A percentile compares a stretch with the other conserved stretches of the same genome.
Conservation (phyloP, 192 early-diverging fungal species). For the Endogone sp. region DNA sequence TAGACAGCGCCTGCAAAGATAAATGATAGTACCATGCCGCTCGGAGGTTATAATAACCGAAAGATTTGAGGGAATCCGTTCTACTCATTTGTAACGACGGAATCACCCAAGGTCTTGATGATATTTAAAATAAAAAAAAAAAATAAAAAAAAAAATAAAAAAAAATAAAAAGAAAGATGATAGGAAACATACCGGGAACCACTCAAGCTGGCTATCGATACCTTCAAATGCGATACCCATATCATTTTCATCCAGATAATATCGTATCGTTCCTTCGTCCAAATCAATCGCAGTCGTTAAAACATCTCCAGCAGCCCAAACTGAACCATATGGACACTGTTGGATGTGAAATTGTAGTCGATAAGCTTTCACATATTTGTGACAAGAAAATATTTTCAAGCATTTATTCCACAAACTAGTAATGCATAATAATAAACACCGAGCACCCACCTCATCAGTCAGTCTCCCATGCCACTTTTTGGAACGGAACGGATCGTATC, state of each 20-base stretch:
- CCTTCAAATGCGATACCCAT: slow-evolving; percentile 60
- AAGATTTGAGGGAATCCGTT: background rate
- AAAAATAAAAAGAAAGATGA: background rate
- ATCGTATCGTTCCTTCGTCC: slow-evolving; percentile 44
- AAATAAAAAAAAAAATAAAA: too few species aligned
- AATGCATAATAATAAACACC: background rate
- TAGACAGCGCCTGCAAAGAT: background rate
- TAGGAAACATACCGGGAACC: slow-evolving; percentile 29
- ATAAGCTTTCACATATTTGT: too few species aligned
- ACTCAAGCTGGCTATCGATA: slow-evolving; percentile 16
- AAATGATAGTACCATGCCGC: too few species aligned
- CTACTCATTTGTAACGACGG: too few species aligned
- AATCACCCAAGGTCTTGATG: too few species aligned
- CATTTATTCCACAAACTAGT: too few species aligned
- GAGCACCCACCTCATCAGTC: slow-evolving; percentile 26
- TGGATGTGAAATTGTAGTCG: too few species aligned
- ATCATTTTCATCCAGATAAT: slow-evolving; percentile 49
- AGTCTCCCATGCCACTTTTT: slow-evolving; percentile 64
- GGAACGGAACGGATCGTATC: slow-evolving; percentile 54
- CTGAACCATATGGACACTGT: slow-evolving; percentile 19
- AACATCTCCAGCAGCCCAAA: slow-evolving; percentile 52
- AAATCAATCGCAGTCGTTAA: slow-evolving; percentile 54
- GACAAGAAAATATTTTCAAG: too few species aligned
- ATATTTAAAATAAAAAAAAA: too few species aligned
- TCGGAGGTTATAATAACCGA: too few species aligned